phyloP scores from a whole-genome alignment of 768 basidiomycete genomes.

The Kwoniella shandongensis region DNA sequence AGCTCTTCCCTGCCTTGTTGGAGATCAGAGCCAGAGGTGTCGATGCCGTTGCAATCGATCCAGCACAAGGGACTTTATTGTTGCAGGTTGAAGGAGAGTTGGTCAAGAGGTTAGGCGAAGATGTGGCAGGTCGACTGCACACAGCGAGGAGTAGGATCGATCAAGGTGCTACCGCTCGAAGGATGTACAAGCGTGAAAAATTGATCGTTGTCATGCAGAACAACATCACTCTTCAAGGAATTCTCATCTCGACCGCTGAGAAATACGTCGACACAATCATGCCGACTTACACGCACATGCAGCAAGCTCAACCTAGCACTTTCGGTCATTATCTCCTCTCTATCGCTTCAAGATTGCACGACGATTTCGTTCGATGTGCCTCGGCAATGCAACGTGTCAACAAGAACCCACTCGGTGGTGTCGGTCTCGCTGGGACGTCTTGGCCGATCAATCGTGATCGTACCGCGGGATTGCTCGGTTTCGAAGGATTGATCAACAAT shows the following conservation, averaged over 20 bases:
- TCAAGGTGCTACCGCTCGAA: conserved; percentile 15
- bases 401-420: conserved; percentile 11
- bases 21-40: conserved; percentile 4
- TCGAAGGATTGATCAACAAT: conserved; percentile 8
- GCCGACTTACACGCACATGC: conserved; percentile 12
- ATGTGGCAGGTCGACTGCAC: conserved; percentile 14
- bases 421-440: conserved; percentile 14
- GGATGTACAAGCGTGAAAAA: conserved; percentile 12
- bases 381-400: conserved; percentile 4
- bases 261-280: conserved; percentile 1
- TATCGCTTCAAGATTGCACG: conserved; percentile 7
- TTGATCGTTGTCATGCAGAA: conserved; percentile 8
- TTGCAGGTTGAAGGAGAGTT: conserved; percentile 15
- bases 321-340: conserved; percentile 16
- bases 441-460: conserved; percentile 15
- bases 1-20: conserved; percentile 15
- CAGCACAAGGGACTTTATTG: conserved; percentile 8
- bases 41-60: conserved; percentile 4
- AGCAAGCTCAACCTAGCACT: conserved; percentile 15
- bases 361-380: conserved; percentile 13
- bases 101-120: conserved; percentile 7
- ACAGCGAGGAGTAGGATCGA: conserved; percentile 19
- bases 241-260: not conserved
- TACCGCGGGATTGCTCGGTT: conserved; percentile 10
- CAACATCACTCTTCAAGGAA: conserved; percentile 1